Base-by-base conservation (phyloP, 2,329 filamentous ascomycete species). In the Clarireedia hainanense region DNA sequence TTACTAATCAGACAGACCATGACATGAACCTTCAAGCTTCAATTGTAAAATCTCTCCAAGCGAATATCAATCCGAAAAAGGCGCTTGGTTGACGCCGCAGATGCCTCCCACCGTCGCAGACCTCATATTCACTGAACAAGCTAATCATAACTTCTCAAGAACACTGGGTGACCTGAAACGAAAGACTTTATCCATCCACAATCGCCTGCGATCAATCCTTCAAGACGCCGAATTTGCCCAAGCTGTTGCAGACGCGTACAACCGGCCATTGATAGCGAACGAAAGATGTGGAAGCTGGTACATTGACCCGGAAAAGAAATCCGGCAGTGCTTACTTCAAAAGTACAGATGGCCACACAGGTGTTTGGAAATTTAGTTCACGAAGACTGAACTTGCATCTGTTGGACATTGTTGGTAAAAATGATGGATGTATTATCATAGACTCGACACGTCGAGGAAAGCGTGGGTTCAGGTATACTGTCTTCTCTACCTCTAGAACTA, bases 281-380 rank as follows among this genome's bases (percentile, higher is more conserved):
- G 91, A 97, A 75, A 81, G 94, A 58, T 97, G 94, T 70, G 94
- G 94, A 0, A 92, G 89, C 71, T 99, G 94, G 94, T 97, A 97
- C 70, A 87, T 97, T 26, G 73, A 76, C 36, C 85, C 85, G 0
- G 70, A 70, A 6, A 66, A 67, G 26, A 94, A 92, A 71, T 73
- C 69, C 1, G 88, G 81, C 34, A 91, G 88, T 61, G 89, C 87
- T 34, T 99, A 97, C 72, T 99, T 97, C 74, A 99, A 99, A 77
- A 95, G 89, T 72, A 99, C 94, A 2, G 94, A 99, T 73, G 94
- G 94, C 1, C 94, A 99, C 70, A 84, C 85, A 52, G 85, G 89
- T 7, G 85, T 95, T 67, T 99, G 94, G 94, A 81, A 85, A 59
- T 96, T 97, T 68, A 96, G 89, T 71, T 80, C 86, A 23, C 76